phyloP scores from a whole-genome alignment of 1,284 basidiomycete species.

The Cryptococcus jaspeensis region DNA sequence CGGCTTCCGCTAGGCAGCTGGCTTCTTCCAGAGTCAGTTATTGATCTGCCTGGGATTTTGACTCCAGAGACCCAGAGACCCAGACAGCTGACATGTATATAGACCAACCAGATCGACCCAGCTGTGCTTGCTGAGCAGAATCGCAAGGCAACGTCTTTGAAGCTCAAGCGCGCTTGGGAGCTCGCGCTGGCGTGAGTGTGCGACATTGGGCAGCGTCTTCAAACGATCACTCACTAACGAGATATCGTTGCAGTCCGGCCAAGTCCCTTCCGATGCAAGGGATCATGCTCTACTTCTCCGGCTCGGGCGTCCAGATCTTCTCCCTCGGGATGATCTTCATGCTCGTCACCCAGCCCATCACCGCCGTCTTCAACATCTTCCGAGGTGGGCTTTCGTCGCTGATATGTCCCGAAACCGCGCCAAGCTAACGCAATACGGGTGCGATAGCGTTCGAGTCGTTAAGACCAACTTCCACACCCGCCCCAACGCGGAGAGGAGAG shows the following conservation, averaged over 20 bases:
- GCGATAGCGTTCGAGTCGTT: slow-evolving; percentile 49
- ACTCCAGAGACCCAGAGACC: too few relatives aligned
- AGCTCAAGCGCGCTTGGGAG: slow-evolving; percentile 82
- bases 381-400: slow-evolving; percentile 56
- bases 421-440: neutral
- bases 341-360: slow-evolving; percentile 77
- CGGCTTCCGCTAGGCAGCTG: slow-evolving; percentile 21
- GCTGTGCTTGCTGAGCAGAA: slow-evolving; percentile 18
- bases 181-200: slow-evolving; percentile 63
- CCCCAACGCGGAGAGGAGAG: neutral
- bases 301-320: slow-evolving; percentile 87
- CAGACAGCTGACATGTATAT: neutral
- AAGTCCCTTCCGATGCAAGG: slow-evolving; percentile 90
- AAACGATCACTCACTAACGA: neutral
- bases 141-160: slow-evolving; percentile 55
- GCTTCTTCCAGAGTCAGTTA: slow-evolving; percentile 19
- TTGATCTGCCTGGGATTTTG: neutral
- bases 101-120: slow-evolving; percentile 2
- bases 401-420: neutral
- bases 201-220: too few relatives aligned
- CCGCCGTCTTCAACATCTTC: slow-evolving; percentile 72
- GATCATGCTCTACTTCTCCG: slow-evolving; percentile 95
- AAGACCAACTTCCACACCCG: slow-evolving; percentile 23
- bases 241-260: slow-evolving; percentile 57
- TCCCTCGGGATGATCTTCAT: slow-evolving; percentile 91